Evolutionary conservation across 176 grass and related monocot genomes (phyloP).

Genomic region (Carex parvula): DNA sequence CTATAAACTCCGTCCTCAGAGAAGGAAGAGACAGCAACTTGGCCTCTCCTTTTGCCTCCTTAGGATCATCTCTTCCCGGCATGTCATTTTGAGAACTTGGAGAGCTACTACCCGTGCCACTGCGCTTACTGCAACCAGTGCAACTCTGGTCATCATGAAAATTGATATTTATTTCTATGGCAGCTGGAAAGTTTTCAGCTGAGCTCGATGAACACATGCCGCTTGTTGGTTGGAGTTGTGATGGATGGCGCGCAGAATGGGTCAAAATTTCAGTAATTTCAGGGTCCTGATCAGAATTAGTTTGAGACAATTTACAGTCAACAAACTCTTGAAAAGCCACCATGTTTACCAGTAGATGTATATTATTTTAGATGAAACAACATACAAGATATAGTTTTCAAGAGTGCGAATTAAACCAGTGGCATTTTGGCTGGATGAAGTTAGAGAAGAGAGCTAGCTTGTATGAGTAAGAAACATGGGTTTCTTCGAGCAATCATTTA

Average conservation of each 20-base stretch:
- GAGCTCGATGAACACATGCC: background rate
- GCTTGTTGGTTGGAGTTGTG: background rate
- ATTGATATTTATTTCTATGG: conserved; percentile 21
- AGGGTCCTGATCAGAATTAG: too few species aligned
- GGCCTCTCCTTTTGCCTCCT: background rate
- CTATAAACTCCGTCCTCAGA: conserved; percentile 15
- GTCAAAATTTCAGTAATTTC: too few species aligned
- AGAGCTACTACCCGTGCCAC: background rate
- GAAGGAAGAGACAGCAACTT: conserved; percentile 30
- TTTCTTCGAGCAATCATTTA: conserved; percentile 1
- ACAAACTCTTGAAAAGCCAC: too few species aligned
- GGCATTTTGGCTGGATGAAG: background rate
- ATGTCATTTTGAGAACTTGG: background rate
- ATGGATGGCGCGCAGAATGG: too few species aligned
- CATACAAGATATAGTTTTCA: too few species aligned
- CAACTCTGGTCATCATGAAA: conserved; percentile 18
- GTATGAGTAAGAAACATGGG: background rate
- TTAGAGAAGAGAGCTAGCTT: background rate
- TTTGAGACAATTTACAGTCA: too few species aligned
- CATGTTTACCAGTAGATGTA: too few species aligned
- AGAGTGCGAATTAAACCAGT: too few species aligned
- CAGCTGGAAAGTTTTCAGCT: background rate
- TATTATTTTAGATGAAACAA: too few species aligned
- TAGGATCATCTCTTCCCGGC: background rate
- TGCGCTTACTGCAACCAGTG: background rate